Percentiles rank a stretch among this genome's conserved stretches.
Conservation (phyloP, 148 eudicot genomes). For the Rhododendron simsii region DNA sequence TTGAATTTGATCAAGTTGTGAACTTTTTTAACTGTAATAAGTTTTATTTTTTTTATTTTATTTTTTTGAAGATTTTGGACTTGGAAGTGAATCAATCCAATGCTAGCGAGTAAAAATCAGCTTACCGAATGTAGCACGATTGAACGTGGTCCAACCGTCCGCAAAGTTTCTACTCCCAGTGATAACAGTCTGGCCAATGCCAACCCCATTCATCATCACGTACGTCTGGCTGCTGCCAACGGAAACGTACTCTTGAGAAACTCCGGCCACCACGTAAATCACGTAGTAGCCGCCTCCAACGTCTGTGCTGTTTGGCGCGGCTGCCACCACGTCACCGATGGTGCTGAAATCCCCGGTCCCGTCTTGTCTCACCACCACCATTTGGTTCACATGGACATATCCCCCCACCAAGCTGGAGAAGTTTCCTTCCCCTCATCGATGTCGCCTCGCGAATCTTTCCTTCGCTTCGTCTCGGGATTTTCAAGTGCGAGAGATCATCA, state of each 20-base stretch:
- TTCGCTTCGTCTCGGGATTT: not conserved
- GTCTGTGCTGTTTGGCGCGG: slow-evolving; percentile 45
- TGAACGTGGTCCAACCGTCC: slow-evolving; percentile 86
- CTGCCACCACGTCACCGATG: not conserved
- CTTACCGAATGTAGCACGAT: slow-evolving; percentile 83
- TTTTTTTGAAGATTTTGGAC: not conserved
- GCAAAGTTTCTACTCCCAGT: slow-evolving; percentile 60
- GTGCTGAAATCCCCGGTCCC: slow-evolving; percentile 45
- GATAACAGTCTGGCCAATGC: slow-evolving; percentile 58
- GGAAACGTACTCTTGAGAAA: slow-evolving; percentile 70
- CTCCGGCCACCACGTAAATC: slow-evolving; percentile 69
- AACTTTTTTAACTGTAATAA: too few relatives aligned
- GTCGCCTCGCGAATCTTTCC: not conserved
- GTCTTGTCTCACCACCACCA: slow-evolving; percentile 37
- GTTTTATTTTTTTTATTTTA: not conserved
- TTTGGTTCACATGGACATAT: slow-evolving; percentile 20
- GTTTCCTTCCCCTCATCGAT: not conserved
- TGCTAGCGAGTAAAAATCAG: not conserved
- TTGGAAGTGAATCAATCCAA: not conserved
- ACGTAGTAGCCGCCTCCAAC: slow-evolving; percentile 32
- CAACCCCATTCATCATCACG: slow-evolving; percentile 79
- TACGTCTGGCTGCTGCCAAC: slow-evolving; percentile 76
- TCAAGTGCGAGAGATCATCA: not conserved
- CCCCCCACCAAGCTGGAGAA: not conserved
- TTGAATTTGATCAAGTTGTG: not conserved